These are phyloP conservation scores for Crithidia brevicula DNA, from an alignment of 208 protist genomes.

Conservation along the genomic window DNA sequence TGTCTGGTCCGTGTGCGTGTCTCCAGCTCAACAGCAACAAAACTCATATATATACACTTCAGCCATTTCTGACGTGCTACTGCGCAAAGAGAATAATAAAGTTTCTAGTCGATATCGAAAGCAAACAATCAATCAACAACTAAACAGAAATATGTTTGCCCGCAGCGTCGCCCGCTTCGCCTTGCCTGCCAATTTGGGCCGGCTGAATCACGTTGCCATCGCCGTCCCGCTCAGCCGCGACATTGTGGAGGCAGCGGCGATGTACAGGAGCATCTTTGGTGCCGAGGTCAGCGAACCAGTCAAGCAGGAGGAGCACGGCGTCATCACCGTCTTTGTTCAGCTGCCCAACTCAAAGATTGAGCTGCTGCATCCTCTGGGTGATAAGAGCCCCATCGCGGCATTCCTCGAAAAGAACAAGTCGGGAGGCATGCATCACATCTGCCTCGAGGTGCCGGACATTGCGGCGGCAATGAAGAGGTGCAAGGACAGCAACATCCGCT, in stretches of 20 bases:
- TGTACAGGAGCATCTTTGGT: conserved; percentile 83
- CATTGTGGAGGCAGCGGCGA: conserved; percentile 48
- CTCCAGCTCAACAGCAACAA: too few relatives aligned
- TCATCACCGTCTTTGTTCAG: conserved; percentile 93
- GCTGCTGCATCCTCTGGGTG: conserved; percentile 90
- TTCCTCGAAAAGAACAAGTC: conserved; percentile 91
- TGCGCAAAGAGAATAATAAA: too few relatives aligned
- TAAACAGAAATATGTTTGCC: conserved; percentile 21
- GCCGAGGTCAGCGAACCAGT: conserved; percentile 84
- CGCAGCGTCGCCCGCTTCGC: conserved; percentile 21
- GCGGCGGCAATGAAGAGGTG: conserved; percentile 59
- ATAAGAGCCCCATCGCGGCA: conserved; percentile 87
- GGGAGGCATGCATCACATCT: conserved; percentile 95
- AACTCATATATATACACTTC: too few relatives aligned
- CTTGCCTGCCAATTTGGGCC: conserved; percentile 55
- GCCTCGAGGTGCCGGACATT: conserved; percentile 87
- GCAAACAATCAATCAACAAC: too few relatives aligned
- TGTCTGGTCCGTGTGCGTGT: too few relatives aligned
- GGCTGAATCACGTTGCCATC: conserved; percentile 95
- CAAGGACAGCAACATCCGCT: conserved; percentile 63
- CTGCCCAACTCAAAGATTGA: conserved; percentile 93
- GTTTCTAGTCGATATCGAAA: too few relatives aligned
- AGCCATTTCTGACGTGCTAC: too few relatives aligned
- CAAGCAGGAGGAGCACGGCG: conserved; percentile 88
- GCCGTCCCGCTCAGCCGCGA: conserved; percentile 80